phyloP scores from a whole-genome alignment of 192 early-diverging fungal species.

The Cladochytrium replicatum region DNA sequence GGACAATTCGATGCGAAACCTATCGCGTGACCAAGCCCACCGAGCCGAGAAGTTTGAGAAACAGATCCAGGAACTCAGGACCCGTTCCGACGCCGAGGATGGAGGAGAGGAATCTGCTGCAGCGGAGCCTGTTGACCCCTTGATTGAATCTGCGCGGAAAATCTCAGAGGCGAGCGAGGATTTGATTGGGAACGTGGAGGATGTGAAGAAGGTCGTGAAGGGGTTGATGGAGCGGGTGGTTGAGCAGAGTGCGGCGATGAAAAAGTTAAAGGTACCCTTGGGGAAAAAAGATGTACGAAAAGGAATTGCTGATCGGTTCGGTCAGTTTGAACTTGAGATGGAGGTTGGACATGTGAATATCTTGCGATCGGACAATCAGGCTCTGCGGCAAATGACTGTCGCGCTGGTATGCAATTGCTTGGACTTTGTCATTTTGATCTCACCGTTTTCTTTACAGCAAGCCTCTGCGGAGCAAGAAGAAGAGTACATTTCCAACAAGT shows the following conservation, averaged over 20 bases:
- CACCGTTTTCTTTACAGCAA: slow-evolving; percentile 6
- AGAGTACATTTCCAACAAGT: slow-evolving; percentile 68
- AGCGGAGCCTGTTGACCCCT: no score
- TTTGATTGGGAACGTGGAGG: slow-evolving; percentile 1
- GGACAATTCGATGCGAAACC: slow-evolving; percentile 4
- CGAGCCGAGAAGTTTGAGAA: slow-evolving; percentile 16
- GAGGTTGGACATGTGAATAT: slow-evolving; percentile 30
- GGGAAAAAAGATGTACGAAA: background rate
- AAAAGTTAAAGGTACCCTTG: slow-evolving; percentile 13
- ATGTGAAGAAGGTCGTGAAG: slow-evolving; percentile 8
- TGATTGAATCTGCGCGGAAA: no score
- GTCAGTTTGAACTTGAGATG: slow-evolving; percentile 29
- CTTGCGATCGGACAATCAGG: slow-evolving; percentile 27
- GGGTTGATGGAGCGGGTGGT: slow-evolving; percentile 11
- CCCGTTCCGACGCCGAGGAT: no score
- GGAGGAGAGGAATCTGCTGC: no score
- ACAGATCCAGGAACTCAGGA: slow-evolving; percentile 1
- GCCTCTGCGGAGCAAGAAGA: slow-evolving; percentile 29
- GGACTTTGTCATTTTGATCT: background rate
- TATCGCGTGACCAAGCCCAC: slow-evolving; percentile 9
- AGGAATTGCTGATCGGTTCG: background rate
- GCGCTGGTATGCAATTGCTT: slow-evolving; percentile 11
- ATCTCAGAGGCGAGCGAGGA: background rate
- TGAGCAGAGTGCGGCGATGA: slow-evolving; percentile 13
- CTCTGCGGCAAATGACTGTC: slow-evolving; percentile 20